Percentiles rank a stretch among this genome's conserved stretches.
Evolutionary conservation across 2,329 filamentous ascomycete species (phyloP).

Genomic region (Amauroascus verrucosus): DNA sequence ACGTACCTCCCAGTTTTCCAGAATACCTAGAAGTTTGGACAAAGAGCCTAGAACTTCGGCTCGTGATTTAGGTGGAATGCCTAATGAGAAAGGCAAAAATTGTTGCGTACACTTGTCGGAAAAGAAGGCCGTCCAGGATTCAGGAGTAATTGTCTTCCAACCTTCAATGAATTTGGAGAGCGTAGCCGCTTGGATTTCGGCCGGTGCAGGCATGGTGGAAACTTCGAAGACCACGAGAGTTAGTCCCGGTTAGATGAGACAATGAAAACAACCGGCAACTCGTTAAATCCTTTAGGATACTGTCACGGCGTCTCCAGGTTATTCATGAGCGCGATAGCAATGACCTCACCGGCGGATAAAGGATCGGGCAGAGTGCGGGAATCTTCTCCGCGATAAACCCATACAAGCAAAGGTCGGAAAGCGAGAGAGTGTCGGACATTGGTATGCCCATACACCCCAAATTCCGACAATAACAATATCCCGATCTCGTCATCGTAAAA

Average conservation of each 20-base stretch:
- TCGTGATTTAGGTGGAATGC: not conserved
- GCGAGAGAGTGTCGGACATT: not conserved
- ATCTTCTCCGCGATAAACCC: not conserved
- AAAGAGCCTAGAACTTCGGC: not conserved
- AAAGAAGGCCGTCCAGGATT: not conserved
- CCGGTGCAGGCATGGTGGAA: not conserved
- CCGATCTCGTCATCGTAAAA: not conserved
- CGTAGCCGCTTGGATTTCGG: not conserved
- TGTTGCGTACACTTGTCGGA: not conserved
- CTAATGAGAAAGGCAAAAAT: not conserved
- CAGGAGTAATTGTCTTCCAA: not conserved
- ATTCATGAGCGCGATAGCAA: too few relatives aligned
- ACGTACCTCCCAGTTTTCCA: not conserved
- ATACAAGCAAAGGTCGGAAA: not conserved
- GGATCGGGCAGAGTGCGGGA: not conserved
- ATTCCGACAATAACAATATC: not conserved
- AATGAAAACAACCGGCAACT: too few relatives aligned
- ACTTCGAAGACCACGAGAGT: not conserved
- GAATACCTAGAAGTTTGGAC: not conserved
- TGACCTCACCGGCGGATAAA: too few relatives aligned
- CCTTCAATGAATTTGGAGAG: not conserved
- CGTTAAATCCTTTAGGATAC: too few relatives aligned
- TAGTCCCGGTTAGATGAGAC: too few relatives aligned
- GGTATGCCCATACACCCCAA: not conserved
- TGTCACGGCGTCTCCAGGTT: too few relatives aligned